A percentile compares a stretch with the other conserved stretches of the same genome.
Conservation (phyloP, 1,284 basidiomycete genomes). For the Crocinoboletus sp. region DNA sequence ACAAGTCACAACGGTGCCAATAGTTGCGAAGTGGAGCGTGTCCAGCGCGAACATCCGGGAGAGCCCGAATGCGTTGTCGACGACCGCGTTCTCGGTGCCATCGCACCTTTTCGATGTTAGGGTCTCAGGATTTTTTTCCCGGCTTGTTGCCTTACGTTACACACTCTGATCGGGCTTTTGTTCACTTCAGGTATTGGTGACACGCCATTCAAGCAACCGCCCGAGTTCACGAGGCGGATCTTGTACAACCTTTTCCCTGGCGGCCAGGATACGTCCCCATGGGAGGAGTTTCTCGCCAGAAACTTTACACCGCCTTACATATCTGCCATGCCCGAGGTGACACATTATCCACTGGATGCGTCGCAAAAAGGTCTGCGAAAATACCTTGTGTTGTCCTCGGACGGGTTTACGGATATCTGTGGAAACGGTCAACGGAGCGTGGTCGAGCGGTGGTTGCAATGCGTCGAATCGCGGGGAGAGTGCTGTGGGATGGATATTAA, state of each 20-base stretch:
- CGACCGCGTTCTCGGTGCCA: constrained; percentile 60
- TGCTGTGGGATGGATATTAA: constrained; percentile 12
- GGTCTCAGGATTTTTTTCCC: constrained; percentile 1
- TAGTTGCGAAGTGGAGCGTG: constrained; percentile 51
- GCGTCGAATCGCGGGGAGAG: constrained; percentile 13
- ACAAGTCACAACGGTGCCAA: constrained; percentile 62
- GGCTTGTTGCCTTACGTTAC: constrained; percentile 9
- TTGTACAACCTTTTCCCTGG: constrained; percentile 63
- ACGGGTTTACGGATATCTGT: constrained; percentile 64
- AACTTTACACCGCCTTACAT: constrained; percentile 68
- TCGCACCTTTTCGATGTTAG: constrained; percentile 68
- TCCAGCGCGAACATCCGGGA: constrained; percentile 56
- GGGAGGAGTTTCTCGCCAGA: constrained; percentile 59
- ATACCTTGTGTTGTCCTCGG: constrained; percentile 60
- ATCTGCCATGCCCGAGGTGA: constrained; percentile 57
- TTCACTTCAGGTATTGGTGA: constrained; percentile 56
- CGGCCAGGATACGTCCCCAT: constrained; percentile 53
- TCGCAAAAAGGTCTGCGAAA: constrained; percentile 31
- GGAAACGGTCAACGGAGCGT: constrained; percentile 42
- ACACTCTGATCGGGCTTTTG: constrained; percentile 6
- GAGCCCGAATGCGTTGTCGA: constrained; percentile 60
- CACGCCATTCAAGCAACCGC: constrained; percentile 66
- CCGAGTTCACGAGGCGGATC: constrained; percentile 61
- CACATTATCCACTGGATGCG: constrained; percentile 44
- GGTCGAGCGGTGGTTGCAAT: constrained; percentile 42